phyloP scores from a whole-genome alignment of 2,329 filamentous ascomycete species.

The Intubia oerlemansii region DNA sequence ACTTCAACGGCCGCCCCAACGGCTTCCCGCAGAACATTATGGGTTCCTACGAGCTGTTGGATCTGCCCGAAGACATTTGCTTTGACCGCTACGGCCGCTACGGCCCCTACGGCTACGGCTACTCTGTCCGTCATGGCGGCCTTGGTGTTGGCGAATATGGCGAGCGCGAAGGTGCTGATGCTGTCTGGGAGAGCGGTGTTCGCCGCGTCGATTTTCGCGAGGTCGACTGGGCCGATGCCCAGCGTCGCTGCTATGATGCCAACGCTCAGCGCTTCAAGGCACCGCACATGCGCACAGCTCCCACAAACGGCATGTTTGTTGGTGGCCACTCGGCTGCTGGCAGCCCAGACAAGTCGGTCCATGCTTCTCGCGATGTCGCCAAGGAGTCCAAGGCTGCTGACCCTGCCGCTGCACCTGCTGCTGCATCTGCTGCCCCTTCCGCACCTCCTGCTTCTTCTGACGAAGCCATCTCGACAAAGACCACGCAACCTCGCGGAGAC shows the following conservation, averaged over 20 bases:
- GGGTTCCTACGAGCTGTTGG: conserved; percentile 70
- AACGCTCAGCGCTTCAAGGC: conserved; percentile 50
- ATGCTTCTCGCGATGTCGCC: not conserved
- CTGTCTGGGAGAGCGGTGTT: conserved; percentile 49
- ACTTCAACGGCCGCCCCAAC: conserved; percentile 55
- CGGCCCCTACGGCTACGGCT: conserved; percentile 78
- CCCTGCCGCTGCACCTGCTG: no score
- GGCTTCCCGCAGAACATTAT: conserved; percentile 72
- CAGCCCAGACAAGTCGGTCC: not conserved
- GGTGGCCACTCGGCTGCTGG: conserved; percentile 6
- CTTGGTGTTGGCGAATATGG: conserved; percentile 71
- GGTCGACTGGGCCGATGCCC: conserved; percentile 60
- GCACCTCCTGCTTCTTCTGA: no score
- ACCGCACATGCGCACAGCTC: conserved; percentile 17
- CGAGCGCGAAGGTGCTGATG: conserved; percentile 59
- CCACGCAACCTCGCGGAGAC: no score
- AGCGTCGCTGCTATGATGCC: conserved; percentile 48
- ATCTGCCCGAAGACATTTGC: conserved; percentile 66
- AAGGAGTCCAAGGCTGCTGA: not conserved
- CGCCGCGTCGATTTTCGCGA: conserved; percentile 57
- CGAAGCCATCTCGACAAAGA: not conserved
- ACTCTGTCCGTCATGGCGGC: conserved; percentile 57
- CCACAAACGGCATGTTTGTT: conserved; percentile 30
- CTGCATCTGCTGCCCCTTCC: no score
- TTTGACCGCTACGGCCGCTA: conserved; percentile 81